Evolutionary conservation across 2,329 filamentous ascomycete species (phyloP).

Genomic region (Parascedosporium putredinis): DNA sequence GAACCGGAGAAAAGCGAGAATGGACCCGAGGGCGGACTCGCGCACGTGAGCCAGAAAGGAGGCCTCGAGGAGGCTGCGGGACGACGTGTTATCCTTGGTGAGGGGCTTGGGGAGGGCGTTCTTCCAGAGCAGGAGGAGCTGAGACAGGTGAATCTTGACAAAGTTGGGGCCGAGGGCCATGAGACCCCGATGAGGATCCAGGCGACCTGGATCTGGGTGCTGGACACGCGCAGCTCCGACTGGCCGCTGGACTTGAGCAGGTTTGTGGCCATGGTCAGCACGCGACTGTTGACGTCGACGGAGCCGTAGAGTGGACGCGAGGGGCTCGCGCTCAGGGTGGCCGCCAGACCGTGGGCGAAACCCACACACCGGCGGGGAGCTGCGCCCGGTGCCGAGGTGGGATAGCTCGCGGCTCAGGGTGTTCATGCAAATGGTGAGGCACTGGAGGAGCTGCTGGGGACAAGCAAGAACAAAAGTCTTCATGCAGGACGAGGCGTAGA

Average conservation of each 20-base stretch:
- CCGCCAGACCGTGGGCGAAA: constrained; percentile 83
- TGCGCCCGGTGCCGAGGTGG: constrained; percentile 62
- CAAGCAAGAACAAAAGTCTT: constrained; percentile 82
- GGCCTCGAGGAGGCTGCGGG: constrained; percentile 75
- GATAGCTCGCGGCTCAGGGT: constrained; percentile 80
- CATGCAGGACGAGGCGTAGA: constrained; percentile 77
- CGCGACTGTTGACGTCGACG: constrained; percentile 86
- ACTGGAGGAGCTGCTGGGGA: constrained; percentile 82
- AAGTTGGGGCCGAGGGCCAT: constrained; percentile 98
- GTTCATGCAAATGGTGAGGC: constrained; percentile 93
- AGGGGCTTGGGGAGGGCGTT: constrained; percentile 91
- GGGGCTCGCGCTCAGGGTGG: constrained; percentile 81
- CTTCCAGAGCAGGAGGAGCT: constrained; percentile 90
- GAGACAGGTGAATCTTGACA: constrained; percentile 94
- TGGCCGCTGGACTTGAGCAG: constrained; percentile 86
- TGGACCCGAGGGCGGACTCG: constrained; percentile 85
- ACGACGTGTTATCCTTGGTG: constrained; percentile 80
- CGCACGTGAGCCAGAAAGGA: constrained; percentile 90
- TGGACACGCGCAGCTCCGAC: constrained; percentile 80
- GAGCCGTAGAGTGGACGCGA: constrained; percentile 86
- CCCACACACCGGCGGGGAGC: constrained; percentile 79
- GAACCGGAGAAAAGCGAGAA: constrained; percentile 85
- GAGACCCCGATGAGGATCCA: constrained; percentile 95
- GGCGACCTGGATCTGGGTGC: constrained; percentile 92
- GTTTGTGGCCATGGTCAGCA: constrained; percentile 83